A percentile compares a stretch with the other conserved stretches of the same genome.
Evolutionary conservation across 1,139 yeast species (phyloP).

Genomic region (Blastobotrys petasosporus): DNA sequence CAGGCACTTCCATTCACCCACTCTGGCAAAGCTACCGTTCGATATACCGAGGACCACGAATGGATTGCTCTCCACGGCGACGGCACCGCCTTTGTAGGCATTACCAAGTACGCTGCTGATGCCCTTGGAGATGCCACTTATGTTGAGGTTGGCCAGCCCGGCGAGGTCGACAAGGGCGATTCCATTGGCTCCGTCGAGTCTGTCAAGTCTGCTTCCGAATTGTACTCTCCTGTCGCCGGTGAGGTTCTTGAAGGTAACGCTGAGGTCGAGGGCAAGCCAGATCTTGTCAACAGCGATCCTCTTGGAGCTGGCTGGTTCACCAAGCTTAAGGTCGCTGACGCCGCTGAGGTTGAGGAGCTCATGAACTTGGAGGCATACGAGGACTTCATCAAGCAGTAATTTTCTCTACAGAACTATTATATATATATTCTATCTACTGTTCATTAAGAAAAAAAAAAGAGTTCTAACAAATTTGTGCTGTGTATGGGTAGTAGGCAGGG

Average conservation of each 20-base stretch:
- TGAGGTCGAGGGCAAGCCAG: conserved; percentile 62
- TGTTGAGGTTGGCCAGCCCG: conserved; percentile 82
- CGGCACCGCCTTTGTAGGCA: conserved; percentile 73
- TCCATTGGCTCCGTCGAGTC: conserved; percentile 89
- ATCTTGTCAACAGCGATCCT: conserved; percentile 79
- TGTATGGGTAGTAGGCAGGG: no score
- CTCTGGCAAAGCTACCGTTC: conserved; percentile 40
- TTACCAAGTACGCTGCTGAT: conserved; percentile 91
- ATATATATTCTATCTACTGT: no score
- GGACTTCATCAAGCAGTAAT: conserved; percentile 43
- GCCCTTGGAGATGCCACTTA: conserved; percentile 98
- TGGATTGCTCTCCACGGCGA: conserved; percentile 88
- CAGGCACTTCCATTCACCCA: conserved; percentile 49
- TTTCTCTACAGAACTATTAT: conserved; percentile 12
- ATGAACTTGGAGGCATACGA: conserved; percentile 58
- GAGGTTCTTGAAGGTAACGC: conserved; percentile 68
- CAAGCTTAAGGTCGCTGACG: conserved; percentile 53
- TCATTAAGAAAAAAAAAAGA: neutral
- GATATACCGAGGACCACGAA: conserved; percentile 88
- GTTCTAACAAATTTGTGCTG: no score
- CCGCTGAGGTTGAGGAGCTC: conserved; percentile 40
- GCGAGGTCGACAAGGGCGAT: conserved; percentile 66
- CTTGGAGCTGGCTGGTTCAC: conserved; percentile 93
- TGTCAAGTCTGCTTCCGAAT: conserved; percentile 91
- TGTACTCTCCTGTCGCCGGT: conserved; percentile 83